Conservation (phyloP, 139 green algal genomes). For the Gonium pectorale region DNA sequence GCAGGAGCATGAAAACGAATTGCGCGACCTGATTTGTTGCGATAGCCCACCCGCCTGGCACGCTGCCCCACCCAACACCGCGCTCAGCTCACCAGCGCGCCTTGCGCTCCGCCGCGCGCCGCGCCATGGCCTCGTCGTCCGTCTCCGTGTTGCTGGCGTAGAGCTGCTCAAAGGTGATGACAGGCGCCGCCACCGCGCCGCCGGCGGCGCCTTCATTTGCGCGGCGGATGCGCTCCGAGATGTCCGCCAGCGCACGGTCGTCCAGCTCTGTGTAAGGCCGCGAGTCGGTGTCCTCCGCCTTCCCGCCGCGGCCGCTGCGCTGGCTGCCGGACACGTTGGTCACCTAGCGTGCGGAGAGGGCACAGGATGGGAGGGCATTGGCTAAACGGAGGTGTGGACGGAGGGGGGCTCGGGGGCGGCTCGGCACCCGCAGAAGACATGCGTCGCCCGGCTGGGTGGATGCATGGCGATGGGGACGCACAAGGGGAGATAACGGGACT, state of each 20-base stretch:
- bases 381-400: background rate
- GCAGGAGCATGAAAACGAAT: background rate
- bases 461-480: background rate
- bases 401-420: too few species aligned
- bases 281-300: background rate
- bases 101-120: conserved; percentile 38
- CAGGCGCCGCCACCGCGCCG: background rate
- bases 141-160: conserved; percentile 27
- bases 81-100: conserved; percentile 16
- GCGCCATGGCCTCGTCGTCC: conserved; percentile 38
- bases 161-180: conserved; percentile 38
- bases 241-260: conserved; percentile 9
- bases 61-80: background rate
- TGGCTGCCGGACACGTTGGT: conserved; percentile 8
- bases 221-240: conserved; percentile 36
- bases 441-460: too few species aligned
- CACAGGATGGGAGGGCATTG: background rate
- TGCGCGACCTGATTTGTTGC: too few species aligned
- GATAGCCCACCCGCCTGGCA: background rate
- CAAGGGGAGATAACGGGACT: background rate
- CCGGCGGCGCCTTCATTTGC: background rate
- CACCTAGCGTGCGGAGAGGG: background rate
- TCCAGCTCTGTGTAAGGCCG: background rate
- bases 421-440: too few species aligned
- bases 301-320: background rate